phyloP scores from a whole-genome alignment of 352 stramenopile species.

The Phytophthora lateralis region DNA sequence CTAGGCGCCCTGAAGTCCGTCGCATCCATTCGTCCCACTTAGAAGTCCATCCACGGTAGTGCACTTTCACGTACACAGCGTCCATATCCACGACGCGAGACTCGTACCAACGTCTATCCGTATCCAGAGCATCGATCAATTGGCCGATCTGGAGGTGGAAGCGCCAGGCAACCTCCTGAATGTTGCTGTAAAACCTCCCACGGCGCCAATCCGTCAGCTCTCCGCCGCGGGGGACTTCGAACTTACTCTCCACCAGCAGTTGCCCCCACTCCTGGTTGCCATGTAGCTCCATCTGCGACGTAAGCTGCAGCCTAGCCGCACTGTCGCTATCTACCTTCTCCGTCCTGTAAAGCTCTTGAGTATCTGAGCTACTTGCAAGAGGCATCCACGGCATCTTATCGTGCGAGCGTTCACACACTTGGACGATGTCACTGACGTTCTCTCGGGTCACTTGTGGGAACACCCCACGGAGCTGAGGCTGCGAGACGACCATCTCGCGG shows the following conservation, averaged over 20 bases:
- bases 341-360: constrained; percentile 8
- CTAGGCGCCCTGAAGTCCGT: constrained; percentile 87
- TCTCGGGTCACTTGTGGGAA: constrained; percentile 40
- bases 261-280: constrained; percentile 44
- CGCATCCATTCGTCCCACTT: constrained; percentile 97
- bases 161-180: constrained; percentile 58
- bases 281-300: constrained; percentile 31
- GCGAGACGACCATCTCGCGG: constrained; percentile 29
- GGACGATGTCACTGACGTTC: constrained; percentile 40
- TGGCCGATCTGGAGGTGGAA: constrained; percentile 58
- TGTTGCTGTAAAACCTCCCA: constrained; percentile 57
- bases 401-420: constrained; percentile 45
- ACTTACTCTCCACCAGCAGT: constrained; percentile 60
- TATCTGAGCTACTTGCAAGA: constrained; percentile 8
- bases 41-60: constrained; percentile 96
- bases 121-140: constrained; percentile 75
- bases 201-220: constrained; percentile 47
- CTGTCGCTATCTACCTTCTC: neutral
- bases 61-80: constrained; percentile 84
- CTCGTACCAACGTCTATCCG: constrained; percentile 78
- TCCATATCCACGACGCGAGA: constrained; percentile 59
- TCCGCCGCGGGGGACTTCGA: constrained; percentile 1
- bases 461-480: constrained; percentile 41
- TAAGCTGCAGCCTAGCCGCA: constrained; percentile 47
- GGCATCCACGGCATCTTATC: constrained; percentile 45